phyloP scores from a whole-genome alignment of 495 filamentous ascomycete genomes.

The Aspergillus asperescens region DNA sequence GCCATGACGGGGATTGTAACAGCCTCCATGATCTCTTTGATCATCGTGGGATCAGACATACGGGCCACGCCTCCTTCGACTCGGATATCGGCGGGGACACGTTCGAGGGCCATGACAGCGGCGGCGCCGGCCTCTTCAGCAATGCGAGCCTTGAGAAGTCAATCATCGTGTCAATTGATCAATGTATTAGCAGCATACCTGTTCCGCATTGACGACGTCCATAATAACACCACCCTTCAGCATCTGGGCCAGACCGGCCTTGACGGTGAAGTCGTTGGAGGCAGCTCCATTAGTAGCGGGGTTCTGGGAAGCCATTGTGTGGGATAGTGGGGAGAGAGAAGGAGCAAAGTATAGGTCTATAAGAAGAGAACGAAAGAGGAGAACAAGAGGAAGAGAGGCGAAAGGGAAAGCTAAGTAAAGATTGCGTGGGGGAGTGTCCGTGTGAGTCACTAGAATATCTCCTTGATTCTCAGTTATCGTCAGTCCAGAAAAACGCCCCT shows the following conservation, averaged over 20 bases:
- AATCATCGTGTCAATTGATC: background rate
- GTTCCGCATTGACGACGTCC: conserved; percentile 92
- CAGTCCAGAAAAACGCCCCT: conserved; percentile 1
- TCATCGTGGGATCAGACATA: conserved; percentile 95
- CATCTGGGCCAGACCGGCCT: conserved; percentile 94
- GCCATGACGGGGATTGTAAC: conserved; percentile 99
- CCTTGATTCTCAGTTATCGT: background rate
- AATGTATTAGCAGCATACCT: conserved; percentile 46
- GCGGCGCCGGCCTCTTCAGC: conserved; percentile 94
- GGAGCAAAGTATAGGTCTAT: conserved; percentile 5
- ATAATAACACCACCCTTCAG: conserved; percentile 98
- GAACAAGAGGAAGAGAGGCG: conserved; percentile 2
- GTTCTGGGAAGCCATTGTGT: conserved; percentile 35
- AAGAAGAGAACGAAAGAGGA: background rate
- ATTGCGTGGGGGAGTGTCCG: background rate
- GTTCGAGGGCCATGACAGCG: conserved; percentile 98
- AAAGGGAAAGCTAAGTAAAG: conserved; percentile 21
- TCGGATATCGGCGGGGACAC: conserved; percentile 95
- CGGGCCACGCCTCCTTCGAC: conserved; percentile 87
- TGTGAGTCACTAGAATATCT: conserved; percentile 3
- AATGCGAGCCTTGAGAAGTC: conserved; percentile 65
- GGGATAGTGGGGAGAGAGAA: conserved; percentile 3
- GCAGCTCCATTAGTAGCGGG: conserved; percentile 26
- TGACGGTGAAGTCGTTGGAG: conserved; percentile 63
- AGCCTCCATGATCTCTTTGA: conserved; percentile 90